Evolutionary conservation across 495 filamentous ascomycete genomes (phyloP).

Genomic region (Annulohypoxylon maeteangense): DNA sequence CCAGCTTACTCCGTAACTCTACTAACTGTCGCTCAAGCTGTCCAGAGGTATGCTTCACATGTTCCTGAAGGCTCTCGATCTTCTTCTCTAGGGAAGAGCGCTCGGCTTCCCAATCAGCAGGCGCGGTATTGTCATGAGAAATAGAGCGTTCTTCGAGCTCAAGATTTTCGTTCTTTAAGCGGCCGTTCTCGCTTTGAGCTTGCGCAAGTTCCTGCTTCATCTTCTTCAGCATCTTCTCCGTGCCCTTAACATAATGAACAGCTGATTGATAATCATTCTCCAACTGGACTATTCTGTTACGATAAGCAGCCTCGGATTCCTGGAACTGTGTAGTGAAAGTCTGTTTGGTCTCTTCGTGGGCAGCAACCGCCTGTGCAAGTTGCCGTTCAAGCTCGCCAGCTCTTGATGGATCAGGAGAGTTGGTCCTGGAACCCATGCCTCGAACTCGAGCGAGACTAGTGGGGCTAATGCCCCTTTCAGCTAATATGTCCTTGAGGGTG

Average conservation of each 20-base stretch:
- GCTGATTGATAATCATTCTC: conserved; percentile 99
- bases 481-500: conserved; percentile 90
- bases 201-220: conserved; percentile 96
- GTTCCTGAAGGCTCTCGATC: conserved; percentile 71
- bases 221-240: conserved; percentile 98
- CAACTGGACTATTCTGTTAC: conserved; percentile 90
- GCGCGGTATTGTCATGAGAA: conserved; percentile 50
- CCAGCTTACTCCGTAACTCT: conserved; percentile 73
- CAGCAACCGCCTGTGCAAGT: conserved; percentile 77
- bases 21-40: conserved; percentile 78
- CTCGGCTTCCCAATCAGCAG: conserved; percentile 81
- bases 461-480: conserved; percentile 82
- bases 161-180: conserved; percentile 81
- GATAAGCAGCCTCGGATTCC: conserved; percentile 84
- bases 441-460: conserved; percentile 63
- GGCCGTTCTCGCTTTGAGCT: conserved; percentile 86
- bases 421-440: conserved; percentile 68
- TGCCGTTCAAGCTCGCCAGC: conserved; percentile 90
- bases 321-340: conserved; percentile 80
- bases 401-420: conserved; percentile 83
- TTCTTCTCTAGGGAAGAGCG: conserved; percentile 72
- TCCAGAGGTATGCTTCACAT: conserved; percentile 70
- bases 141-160: conserved; percentile 64
- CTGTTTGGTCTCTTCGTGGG: conserved; percentile 84
- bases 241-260: conserved; percentile 98